Evolutionary conservation across 441 rosid genomes (phyloP).

Genomic region (Gossypium lobatum): DNA sequence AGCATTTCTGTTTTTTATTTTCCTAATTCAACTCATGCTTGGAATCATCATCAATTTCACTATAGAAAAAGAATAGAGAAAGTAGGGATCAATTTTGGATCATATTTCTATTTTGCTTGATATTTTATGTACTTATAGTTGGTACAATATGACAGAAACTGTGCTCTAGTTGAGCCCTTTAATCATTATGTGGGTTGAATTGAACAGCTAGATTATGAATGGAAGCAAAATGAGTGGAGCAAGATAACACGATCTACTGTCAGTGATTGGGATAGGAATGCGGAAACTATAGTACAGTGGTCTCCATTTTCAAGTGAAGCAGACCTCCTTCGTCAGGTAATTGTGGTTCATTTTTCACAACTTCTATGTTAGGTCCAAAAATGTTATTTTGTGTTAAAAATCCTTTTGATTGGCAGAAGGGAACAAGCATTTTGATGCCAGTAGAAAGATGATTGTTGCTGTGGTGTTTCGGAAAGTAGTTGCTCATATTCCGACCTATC

Average conservation of each 20-base stretch:
- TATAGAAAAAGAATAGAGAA: not conserved
- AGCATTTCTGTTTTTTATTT: not conserved
- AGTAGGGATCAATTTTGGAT: not conserved
- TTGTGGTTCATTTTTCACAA: not conserved
- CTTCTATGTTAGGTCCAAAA: not conserved
- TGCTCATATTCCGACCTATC: not conserved
- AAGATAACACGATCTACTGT: slow-evolving; percentile 43
- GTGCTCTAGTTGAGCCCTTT: not conserved
- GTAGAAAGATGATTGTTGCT: not conserved
- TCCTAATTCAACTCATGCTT: not conserved
- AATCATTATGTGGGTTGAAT: slow-evolving; percentile 8
- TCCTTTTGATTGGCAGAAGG: not conserved
- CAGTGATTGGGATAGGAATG: slow-evolving; percentile 63
- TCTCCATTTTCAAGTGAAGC: slow-evolving; percentile 69
- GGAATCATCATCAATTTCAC: not conserved
- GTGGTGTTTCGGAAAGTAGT: not conserved
- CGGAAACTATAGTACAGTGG: slow-evolving; percentile 72
- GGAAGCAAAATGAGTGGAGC: slow-evolving; percentile 51
- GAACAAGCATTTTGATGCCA: not conserved
- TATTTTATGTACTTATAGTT: not conserved
- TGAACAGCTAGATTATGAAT: slow-evolving; percentile 74
- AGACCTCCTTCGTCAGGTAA: slow-evolving; percentile 81
- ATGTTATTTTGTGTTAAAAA: not conserved
- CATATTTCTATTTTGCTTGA: not conserved
- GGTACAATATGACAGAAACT: not conserved